These are phyloP conservation scores for Angophora floribunda DNA, from an alignment of 345 rosid species.

Conservation along the genomic window DNA sequence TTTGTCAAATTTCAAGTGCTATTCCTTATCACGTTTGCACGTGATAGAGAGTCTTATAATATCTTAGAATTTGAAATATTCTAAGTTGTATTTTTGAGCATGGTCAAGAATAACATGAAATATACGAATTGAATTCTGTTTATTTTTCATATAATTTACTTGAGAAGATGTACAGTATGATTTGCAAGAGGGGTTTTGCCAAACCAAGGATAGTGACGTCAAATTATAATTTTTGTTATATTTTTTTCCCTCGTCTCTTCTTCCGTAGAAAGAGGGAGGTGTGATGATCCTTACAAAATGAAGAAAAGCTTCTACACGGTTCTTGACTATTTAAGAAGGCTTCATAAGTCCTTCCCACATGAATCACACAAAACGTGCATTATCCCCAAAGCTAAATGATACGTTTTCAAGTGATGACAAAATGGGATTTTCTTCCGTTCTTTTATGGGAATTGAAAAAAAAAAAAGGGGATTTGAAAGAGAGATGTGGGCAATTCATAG, in stretches of 20 bases:
- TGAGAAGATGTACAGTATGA: neutral
- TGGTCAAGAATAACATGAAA: neutral
- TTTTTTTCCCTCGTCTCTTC: neutral
- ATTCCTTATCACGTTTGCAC: too few relatives aligned
- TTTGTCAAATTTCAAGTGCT: too few relatives aligned
- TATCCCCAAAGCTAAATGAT: neutral
- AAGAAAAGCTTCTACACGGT: neutral
- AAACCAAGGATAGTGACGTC: neutral
- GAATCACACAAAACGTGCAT: neutral
- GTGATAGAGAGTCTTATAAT: neutral
- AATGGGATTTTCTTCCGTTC: neutral
- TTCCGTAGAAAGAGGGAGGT: neutral
- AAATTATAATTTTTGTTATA: neutral
- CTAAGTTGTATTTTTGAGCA: neutral
- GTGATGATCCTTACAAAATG: neutral
- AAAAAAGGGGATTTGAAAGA: neutral
- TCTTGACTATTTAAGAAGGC: neutral
- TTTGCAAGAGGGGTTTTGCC: neutral
- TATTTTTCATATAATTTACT: neutral
- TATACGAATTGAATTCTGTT: neutral
- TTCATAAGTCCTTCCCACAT: neutral
- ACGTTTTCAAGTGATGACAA: neutral
- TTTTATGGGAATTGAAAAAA: neutral
- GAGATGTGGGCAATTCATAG: neutral
- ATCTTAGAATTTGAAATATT: neutral